Conservation (phyloP, 2,329 filamentous ascomycete genomes). For the Fusarium mangiferae region DNA sequence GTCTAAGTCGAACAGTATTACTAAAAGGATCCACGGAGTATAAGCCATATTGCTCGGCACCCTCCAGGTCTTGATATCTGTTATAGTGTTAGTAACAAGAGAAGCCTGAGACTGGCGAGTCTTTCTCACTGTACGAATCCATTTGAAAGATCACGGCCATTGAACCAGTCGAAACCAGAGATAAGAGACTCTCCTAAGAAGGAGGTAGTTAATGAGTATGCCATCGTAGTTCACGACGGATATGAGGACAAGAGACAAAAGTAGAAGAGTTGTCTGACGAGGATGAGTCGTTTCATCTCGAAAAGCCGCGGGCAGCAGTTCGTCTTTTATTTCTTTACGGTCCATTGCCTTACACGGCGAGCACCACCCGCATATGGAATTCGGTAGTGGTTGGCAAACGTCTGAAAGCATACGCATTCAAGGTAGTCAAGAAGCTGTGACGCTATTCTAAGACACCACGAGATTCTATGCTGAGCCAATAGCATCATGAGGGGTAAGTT, state of each 20-base stretch:
- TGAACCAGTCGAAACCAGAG: constrained; percentile 61
- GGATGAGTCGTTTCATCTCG: constrained; percentile 7
- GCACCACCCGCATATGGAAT: constrained; percentile 33
- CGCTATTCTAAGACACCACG: constrained; percentile 39
- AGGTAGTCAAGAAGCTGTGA: constrained; percentile 20
- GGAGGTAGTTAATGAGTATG: constrained; percentile 56
- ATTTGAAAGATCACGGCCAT: constrained; percentile 68
- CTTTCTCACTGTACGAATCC: constrained; percentile 73
- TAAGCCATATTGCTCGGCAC: constrained; percentile 53
- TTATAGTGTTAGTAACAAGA: constrained; percentile 15
- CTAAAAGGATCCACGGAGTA: constrained; percentile 55
- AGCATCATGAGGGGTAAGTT: not conserved
- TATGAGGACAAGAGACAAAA: constrained; percentile 11
- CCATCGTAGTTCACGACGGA: constrained; percentile 41
- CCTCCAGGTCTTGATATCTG: constrained; percentile 57
- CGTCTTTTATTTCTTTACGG: constrained; percentile 36
- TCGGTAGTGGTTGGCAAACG: constrained; percentile 27
- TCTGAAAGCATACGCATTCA: constrained; percentile 35
- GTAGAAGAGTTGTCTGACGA: constrained; percentile 5
- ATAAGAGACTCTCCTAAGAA: constrained; percentile 58
- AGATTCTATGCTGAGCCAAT: constrained; percentile 17
- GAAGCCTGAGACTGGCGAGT: constrained; percentile 36
- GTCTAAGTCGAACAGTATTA: constrained; percentile 57
- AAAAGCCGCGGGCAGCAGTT: constrained; percentile 12
- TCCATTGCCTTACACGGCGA: constrained; percentile 14